Conservation (phyloP, 1,139 yeast species). For the Lodderomyces margitis region DNA sequence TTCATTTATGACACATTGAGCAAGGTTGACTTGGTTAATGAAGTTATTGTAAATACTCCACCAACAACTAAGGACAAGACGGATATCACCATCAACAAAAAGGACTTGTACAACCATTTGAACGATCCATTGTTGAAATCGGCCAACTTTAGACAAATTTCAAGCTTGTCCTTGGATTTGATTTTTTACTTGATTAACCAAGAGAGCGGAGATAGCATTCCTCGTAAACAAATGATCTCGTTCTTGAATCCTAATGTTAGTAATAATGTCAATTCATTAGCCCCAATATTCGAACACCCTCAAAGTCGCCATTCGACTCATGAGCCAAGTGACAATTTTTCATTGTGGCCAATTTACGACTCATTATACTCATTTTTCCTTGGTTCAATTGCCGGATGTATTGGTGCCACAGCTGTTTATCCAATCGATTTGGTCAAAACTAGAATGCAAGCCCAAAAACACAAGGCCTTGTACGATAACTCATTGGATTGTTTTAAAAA, state of each 20-base stretch:
- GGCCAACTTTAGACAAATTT: conserved; percentile 50
- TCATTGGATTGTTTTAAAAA: conserved; percentile 85
- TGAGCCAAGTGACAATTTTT: conserved; percentile 38
- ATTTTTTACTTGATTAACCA: conserved; percentile 47
- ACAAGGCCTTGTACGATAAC: conserved; percentile 68
- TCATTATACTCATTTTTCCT: conserved; percentile 83
- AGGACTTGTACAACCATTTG: conserved; percentile 44
- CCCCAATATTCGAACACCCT: conserved; percentile 45
- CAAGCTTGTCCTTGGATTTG: conserved; percentile 44
- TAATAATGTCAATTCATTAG: conserved; percentile 35
- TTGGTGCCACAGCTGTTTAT: conserved; percentile 97
- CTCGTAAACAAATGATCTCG: conserved; percentile 52
- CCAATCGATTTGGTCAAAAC: conserved; percentile 97
- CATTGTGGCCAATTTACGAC: conserved; percentile 65
- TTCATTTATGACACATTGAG: conserved; percentile 44
- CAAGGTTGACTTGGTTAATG: conserved; percentile 53
- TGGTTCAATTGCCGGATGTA: conserved; percentile 95
- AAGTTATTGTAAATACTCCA: conserved; percentile 58
- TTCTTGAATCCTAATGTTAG: conserved; percentile 46
- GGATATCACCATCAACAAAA: conserved; percentile 44
- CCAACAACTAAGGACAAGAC: conserved; percentile 44
- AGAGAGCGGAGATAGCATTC: conserved; percentile 44
- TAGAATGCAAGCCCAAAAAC: conserved; percentile 94
- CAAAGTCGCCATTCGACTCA: conserved; percentile 32
- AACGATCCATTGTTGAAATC: conserved; percentile 53